phyloP scores from a whole-genome alignment of 371 early-diverging fungal species.

The Circinella minor region DNA sequence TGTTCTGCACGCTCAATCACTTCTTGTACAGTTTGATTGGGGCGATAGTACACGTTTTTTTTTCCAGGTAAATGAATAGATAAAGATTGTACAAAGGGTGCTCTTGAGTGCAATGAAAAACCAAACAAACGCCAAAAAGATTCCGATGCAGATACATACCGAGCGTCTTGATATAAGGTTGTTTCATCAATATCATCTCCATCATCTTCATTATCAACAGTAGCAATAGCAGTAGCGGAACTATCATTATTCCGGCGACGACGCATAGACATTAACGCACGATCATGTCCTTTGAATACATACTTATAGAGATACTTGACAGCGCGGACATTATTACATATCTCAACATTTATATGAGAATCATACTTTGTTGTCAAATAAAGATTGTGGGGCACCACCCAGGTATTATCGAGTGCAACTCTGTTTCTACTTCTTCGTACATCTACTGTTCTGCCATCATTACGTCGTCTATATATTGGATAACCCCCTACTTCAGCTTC shows the following conservation, averaged over 20 bases:
- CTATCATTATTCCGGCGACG: not conserved
- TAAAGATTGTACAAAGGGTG: conserved; percentile 21
- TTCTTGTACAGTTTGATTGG: conserved; percentile 15
- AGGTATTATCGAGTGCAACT: not conserved
- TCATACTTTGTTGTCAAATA: not conserved
- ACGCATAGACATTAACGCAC: conserved; percentile 6
- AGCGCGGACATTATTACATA: not conserved
- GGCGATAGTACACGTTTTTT: conserved; percentile 20
- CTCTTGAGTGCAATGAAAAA: conserved; percentile 22
- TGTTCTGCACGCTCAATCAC: not conserved
- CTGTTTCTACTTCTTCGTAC: too few species aligned
- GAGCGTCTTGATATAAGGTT: conserved; percentile 19
- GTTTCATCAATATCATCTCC: conserved; percentile 19
- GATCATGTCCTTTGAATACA: not conserved
- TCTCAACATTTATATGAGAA: not conserved
- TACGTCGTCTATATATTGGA: too few species aligned
- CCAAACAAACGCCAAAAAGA: conserved; percentile 32
- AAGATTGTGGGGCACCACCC: not conserved
- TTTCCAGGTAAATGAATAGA: conserved; percentile 24
- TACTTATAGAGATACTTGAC: not conserved
- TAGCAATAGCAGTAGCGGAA: not conserved
- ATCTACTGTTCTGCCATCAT: too few species aligned
- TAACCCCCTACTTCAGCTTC: too few species aligned
- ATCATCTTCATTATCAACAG: not conserved
- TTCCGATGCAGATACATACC: conserved; percentile 39